Evolutionary conservation across 345 rosid genomes (phyloP).

Genomic region (Heritiera fomes): DNA sequence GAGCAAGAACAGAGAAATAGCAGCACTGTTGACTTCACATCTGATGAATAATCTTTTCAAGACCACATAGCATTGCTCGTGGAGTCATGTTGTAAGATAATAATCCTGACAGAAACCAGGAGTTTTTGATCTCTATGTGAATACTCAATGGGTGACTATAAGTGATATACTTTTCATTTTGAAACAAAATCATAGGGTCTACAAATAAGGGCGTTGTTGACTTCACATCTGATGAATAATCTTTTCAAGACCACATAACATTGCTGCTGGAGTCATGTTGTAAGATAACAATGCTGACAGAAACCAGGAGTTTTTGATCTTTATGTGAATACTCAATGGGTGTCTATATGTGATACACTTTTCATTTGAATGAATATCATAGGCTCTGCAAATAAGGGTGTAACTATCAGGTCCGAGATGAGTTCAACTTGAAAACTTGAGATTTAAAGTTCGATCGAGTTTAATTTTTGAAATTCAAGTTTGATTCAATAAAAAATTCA

Average conservation of each 20-base stretch:
- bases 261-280: constrained; percentile 1
- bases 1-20: constrained; percentile 39
- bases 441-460: too few species aligned
- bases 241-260: neutral
- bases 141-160: neutral
- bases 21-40: neutral
- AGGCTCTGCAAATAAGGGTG: too few species aligned
- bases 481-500: too few species aligned
- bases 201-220: neutral
- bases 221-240: neutral
- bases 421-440: too few species aligned
- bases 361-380: neutral
- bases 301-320: neutral
- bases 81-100: neutral
- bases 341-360: neutral
- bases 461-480: too few species aligned
- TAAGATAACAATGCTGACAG: neutral
- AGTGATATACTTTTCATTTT: neutral
- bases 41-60: neutral
- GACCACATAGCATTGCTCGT: neutral
- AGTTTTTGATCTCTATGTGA: neutral
- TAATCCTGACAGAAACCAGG: neutral
- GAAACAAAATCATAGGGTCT: neutral
- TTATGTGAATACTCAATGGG: neutral
- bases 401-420: too few species aligned